Conservation (phyloP, 192 early-diverging fungal species). For the Ambispora gerdemannii region DNA sequence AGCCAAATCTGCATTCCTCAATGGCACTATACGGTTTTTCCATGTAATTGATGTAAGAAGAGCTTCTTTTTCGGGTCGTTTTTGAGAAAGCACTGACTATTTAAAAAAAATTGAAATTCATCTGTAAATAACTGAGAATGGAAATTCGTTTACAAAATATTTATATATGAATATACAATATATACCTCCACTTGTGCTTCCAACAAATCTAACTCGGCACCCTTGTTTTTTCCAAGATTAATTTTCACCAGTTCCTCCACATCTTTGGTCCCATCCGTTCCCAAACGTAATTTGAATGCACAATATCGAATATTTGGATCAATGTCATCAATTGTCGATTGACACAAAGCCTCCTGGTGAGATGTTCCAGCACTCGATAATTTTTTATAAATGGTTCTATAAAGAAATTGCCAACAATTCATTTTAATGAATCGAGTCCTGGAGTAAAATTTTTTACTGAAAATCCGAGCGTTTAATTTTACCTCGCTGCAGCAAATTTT, state of each 20-base stretch:
- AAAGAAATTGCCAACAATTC: not conserved
- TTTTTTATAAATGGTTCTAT: constrained; percentile 65
- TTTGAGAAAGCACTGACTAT: constrained; percentile 41
- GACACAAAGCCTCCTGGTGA: constrained; percentile 61
- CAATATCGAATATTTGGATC: constrained; percentile 81
- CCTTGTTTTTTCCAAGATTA: constrained; percentile 43
- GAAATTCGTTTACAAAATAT: too few species aligned
- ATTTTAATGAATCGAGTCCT: too few species aligned
- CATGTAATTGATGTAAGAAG: constrained; percentile 46
- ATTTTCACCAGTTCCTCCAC: constrained; percentile 49
- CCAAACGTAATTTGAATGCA: constrained; percentile 62
- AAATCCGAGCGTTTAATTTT: constrained; percentile 10
- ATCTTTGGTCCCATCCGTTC: constrained; percentile 38
- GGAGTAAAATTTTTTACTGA: not conserved
- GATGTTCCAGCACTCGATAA: constrained; percentile 53
- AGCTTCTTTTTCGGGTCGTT: constrained; percentile 39
- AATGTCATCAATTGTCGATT: constrained; percentile 67
- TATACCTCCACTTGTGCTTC: constrained; percentile 46
- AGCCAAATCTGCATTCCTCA: constrained; percentile 45
- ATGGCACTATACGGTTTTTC: constrained; percentile 43
- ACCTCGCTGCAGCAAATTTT: constrained; percentile 61
- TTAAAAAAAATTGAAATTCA: not conserved
- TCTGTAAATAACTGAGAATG: not conserved
- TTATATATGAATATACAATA: too few species aligned
- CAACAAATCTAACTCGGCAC: constrained; percentile 47